Evolutionary conservation across 306 rosid species (phyloP), one percentile per base, ranked within the genome.

Genomic region (Echinosophora koreensis): DNA sequence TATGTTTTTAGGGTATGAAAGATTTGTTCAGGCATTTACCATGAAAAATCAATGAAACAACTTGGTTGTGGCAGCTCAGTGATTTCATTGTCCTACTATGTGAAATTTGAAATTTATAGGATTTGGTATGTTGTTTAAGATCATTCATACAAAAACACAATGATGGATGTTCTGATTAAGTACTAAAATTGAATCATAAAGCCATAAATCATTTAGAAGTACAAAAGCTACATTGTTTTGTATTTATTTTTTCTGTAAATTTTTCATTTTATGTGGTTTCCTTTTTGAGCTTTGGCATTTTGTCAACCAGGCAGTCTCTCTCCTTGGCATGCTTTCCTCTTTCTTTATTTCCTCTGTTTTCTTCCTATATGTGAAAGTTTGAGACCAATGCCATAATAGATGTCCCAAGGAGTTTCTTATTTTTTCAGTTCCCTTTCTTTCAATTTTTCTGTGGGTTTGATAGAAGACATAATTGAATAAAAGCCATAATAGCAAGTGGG

Each of bases 131-230:
- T 37, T 41, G 7, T 58, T 69, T 58, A 0, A 44, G 63, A 77
- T 62, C 70, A 58, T 30, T 68, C 76, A 77, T 69, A 9, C 41
- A 62, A 50, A 50, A 50, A 50, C 49, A 57, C 32, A 62, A 35
- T 18, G 51, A 52, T 68, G 75, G 60, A 44, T 77, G 60, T 67
- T 27, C 49, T 15, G 13, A 0, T 18, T 60, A 5, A 14, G 49
- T 14, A 61, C 12, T 35, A 5, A 61, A 44, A 44, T 11, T 44
- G 50, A 9, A 44, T 76, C 17, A 15, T 64, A 37, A 65, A 18
- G 54, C 30, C 55, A 18, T 44, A 32, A 15, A 55, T 39, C 41
- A 77, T 35, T 50, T 38, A 17, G 64, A 69, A 59, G 54, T 11
- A 61, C 17, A 59, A 35, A 5, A 42, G 38, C 64, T 30, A 14